Percentiles rank a stretch among this genome's conserved stretches.
phyloP scores from a whole-genome alignment of 148 eudicot species.

The Silene conica region DNA sequence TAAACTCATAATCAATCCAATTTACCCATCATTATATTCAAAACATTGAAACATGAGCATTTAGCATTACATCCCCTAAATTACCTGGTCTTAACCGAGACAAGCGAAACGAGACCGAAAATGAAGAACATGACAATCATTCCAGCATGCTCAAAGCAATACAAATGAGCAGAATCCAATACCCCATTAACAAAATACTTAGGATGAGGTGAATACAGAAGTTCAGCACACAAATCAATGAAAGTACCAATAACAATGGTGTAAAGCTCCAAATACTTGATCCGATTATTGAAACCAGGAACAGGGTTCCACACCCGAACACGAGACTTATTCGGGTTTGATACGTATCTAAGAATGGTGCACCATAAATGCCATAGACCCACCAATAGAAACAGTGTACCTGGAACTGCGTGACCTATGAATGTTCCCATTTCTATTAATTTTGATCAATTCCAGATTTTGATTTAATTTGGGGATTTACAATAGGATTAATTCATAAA shows the following conservation, averaged over 20 bases:
- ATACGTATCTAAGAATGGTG: conserved; percentile 47
- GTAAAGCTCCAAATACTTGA: conserved; percentile 84
- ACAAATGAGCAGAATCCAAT: conserved; percentile 72
- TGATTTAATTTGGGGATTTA: background rate
- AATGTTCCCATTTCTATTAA: conserved; percentile 63
- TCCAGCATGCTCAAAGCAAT: conserved; percentile 86
- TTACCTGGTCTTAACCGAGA: conserved; percentile 82
- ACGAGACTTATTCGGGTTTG: conserved; percentile 50
- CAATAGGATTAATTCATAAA: no score
- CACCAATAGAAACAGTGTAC: conserved; percentile 68
- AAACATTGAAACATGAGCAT: background rate
- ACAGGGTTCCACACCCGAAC: conserved; percentile 83
- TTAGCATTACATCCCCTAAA: conserved; percentile 1
- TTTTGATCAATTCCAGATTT: conserved; percentile 6
- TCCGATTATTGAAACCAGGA: conserved; percentile 43
- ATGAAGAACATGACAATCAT: conserved; percentile 97
- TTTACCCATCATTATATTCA: background rate
- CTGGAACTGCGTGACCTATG: conserved; percentile 85
- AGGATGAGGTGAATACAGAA: conserved; percentile 74
- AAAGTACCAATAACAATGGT: conserved; percentile 65
- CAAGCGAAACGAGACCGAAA: conserved; percentile 58
- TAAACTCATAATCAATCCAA: background rate
- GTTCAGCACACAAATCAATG: conserved; percentile 83
- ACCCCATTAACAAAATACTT: conserved; percentile 66
- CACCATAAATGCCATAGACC: conserved; percentile 94